Evolutionary conservation across 805 yeast genomes (phyloP), one percentile per base, ranked within the genome.

Genomic region (Sugiyamaella valdiviana): DNA sequence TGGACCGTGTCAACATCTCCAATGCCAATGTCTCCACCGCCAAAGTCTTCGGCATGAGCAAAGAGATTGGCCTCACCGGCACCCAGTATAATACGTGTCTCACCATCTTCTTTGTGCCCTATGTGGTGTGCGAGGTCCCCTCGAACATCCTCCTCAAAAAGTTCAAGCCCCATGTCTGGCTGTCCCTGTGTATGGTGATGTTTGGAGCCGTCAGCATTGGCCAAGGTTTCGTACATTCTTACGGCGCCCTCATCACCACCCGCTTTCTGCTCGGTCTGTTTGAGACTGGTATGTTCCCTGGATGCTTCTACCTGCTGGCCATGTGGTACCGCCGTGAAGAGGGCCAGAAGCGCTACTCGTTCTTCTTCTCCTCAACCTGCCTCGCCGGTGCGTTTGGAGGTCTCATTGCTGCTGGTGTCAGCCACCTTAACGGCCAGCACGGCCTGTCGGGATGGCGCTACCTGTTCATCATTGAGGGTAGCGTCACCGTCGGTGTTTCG

Each of bases 351-450:
- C 67, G 91, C 45, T 82, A 80, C 63, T 74, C 83, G 32, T 75
- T 80, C 46, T 83, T 84, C 65, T 83, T 84, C 67, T 71, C 83
- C 29, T 79, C 83, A 42, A 82, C 90, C 3, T 77, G 83, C 54
- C 71, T 85, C 47, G 86, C 90, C 1, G 90, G 93, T 62, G 89
- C 85, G 20, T 83, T 85, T 56, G 83, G 83, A 12, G 89, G 89
- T 50, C 79, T 85, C 23, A 73, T 84, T 55, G 88, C 90, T 6
- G 80, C 76, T 57, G 78, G 72, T 52, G 76, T 82, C 52, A 65
- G 78, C 56, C 79, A 78, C 36, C 69, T 83, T 57, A 72, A 78
- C 53, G 68, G 70, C 48, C 62, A 65, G 44, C 64, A 53, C 5
- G 76, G 76, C 2, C 58, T 69, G 38, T 69, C 63, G 21, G 78